Evolutionary conservation across 2,329 filamentous ascomycete species (phyloP).

Genomic region (Xylariomycetidae sp.): DNA sequence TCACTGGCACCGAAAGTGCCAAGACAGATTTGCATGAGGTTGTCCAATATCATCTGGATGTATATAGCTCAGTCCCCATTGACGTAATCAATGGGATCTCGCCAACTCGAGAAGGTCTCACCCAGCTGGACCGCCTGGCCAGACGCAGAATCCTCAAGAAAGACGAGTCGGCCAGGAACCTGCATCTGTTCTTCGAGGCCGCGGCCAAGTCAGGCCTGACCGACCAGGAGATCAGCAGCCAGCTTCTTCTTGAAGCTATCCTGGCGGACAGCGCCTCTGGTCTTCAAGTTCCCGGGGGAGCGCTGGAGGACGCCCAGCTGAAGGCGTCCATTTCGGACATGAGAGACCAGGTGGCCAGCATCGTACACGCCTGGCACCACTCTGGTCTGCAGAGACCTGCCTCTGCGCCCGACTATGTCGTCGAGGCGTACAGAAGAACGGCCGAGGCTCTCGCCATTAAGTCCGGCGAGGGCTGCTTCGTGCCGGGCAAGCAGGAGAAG

Average conservation of each 20-base stretch:
- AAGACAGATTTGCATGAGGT: constrained; percentile 10
- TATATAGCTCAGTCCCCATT: constrained; percentile 18
- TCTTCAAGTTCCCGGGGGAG: constrained; percentile 8
- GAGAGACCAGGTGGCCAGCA: constrained; percentile 15
- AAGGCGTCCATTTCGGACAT: constrained; percentile 24
- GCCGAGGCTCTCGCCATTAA: constrained; percentile 11
- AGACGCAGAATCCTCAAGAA: constrained; percentile 20
- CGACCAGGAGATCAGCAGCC: constrained; percentile 17
- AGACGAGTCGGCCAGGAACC: constrained; percentile 15
- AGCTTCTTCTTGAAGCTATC: constrained; percentile 21
- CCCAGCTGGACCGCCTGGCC: constrained; percentile 20
- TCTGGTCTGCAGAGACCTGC: constrained; percentile 10
- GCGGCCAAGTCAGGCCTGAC: constrained; percentile 18
- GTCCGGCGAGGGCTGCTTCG: constrained; percentile 4
- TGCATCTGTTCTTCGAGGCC: constrained; percentile 23
- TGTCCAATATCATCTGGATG: constrained; percentile 17
- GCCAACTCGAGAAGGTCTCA: no score
- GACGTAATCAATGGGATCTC: constrained; percentile 11
- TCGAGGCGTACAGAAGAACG: constrained; percentile 15
- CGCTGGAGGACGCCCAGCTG: constrained; percentile 22
- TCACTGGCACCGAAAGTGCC: constrained; percentile 1
- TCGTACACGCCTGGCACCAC: no score
- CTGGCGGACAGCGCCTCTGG: constrained; percentile 19
- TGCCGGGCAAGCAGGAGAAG: constrained; percentile 3
- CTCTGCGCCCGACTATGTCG: constrained; percentile 17